A percentile compares a stretch with the other conserved stretches of the same genome.
Evolutionary conservation across 345 rosid species (phyloP).

Genomic region (Heritiera littoralis): DNA sequence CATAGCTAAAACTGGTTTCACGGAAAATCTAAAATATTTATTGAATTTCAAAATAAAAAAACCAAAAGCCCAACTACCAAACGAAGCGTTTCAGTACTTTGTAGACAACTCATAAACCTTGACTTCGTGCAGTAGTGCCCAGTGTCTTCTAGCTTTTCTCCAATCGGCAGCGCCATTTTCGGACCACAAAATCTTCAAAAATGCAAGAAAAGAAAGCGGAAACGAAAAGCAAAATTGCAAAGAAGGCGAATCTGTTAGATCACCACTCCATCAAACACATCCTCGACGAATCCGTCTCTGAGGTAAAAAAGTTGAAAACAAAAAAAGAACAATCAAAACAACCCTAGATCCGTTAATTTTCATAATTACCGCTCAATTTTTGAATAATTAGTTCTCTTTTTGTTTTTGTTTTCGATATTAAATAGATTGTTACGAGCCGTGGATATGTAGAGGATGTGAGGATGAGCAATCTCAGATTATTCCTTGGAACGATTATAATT

Average conservation of each 20-base stretch:
- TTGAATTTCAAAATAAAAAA: neutral
- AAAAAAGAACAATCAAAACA: neutral
- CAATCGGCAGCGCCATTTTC: neutral
- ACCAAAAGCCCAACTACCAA: neutral
- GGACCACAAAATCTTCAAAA: neutral
- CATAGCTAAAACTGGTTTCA: no score
- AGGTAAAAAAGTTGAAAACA: conserved; percentile 42
- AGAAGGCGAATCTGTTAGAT: conserved; percentile 89
- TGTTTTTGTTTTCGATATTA: neutral
- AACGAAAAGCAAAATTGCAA: conserved; percentile 54
- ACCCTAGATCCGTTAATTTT: conserved; percentile 25
- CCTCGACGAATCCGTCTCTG: conserved; percentile 91
- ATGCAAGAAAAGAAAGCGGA: conserved; percentile 66
- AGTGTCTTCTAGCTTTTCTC: neutral
- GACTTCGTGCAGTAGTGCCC: neutral
- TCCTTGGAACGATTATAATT: conserved; percentile 69
- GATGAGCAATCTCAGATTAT: conserved; percentile 77
- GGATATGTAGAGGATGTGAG: conserved; percentile 87
- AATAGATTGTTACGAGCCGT: conserved; percentile 73
- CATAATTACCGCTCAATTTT: neutral
- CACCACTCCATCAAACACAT: conserved; percentile 92
- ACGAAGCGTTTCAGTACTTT: neutral
- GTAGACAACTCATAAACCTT: neutral
- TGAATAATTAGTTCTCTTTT: neutral
- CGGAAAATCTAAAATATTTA: neutral